Percentiles rank a stretch among this genome's conserved stretches.
These are phyloP conservation scores for Sarcocystis neurona DNA, from an alignment of 169 alveolate genomes.

Conservation along the genomic window DNA sequence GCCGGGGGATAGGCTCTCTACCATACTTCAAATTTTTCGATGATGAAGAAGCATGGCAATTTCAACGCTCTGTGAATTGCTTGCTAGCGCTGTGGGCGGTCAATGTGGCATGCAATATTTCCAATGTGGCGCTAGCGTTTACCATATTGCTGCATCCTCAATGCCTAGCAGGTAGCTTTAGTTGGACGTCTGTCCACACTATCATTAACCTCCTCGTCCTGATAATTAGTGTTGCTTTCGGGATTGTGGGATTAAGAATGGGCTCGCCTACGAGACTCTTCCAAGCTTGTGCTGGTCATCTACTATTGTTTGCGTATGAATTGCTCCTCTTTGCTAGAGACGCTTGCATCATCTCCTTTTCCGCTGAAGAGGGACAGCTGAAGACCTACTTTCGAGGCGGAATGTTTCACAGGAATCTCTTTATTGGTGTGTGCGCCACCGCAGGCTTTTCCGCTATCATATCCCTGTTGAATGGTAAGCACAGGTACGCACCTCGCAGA, in stretches of 20 bases:
- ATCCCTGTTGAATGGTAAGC: conserved; percentile 16
- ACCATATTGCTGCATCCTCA: neutral
- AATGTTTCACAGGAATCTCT: neutral
- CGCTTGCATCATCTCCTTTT: conserved; percentile 18
- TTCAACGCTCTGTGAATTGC: neutral
- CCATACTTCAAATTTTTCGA: neutral
- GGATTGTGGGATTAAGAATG: neutral
- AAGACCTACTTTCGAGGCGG: conserved; percentile 23
- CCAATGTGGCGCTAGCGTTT: conserved; percentile 10
- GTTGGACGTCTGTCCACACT: conserved; percentile 30
- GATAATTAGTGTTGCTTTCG: neutral
- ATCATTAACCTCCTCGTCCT: conserved; percentile 25
- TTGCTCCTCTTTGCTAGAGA: conserved; percentile 15
- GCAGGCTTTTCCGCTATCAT: conserved; percentile 15
- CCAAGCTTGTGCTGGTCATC: conserved; percentile 31
- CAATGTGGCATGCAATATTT: conserved; percentile 10
- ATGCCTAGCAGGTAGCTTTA: conserved; percentile 9
- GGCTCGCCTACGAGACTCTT: conserved; percentile 11
- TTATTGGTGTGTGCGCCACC: conserved; percentile 19
- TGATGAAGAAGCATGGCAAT: neutral
- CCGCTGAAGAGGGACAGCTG: neutral
- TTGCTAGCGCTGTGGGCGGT: conserved; percentile 6
- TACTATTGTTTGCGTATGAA: conserved; percentile 3
- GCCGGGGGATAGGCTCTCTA: too few species aligned
- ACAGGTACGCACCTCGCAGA: neutral